Percentiles rank a stretch among this genome's conserved stretches.
phyloP scores from a whole-genome alignment of 2,329 filamentous ascomycete genomes.

The Aspergillus sp. region DNA sequence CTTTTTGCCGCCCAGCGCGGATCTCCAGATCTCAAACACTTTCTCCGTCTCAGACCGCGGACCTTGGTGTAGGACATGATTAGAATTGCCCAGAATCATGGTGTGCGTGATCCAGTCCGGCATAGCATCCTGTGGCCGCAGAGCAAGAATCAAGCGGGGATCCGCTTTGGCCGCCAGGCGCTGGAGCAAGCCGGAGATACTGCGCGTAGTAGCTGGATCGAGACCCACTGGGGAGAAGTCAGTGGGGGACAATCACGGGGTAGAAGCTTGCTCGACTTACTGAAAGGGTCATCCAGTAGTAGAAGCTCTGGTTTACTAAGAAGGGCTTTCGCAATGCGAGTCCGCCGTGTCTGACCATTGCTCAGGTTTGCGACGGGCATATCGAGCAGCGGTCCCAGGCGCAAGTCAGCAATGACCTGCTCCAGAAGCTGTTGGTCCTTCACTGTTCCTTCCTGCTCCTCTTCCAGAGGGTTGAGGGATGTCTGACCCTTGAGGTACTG shows the following conservation, averaged over 20 bases:
- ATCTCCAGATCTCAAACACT: constrained; percentile 28
- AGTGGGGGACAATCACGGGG: background rate
- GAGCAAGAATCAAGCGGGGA: constrained; percentile 73
- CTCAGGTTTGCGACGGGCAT: constrained; percentile 88
- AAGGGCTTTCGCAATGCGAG: constrained; percentile 83
- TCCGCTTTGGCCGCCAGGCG: constrained; percentile 64
- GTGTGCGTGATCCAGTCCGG: constrained; percentile 90
- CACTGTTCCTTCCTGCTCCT: constrained; percentile 49
- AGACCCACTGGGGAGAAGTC: constrained; percentile 65
- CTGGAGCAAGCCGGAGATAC: constrained; percentile 69
- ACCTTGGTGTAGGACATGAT: constrained; percentile 66
- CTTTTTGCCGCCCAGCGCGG: constrained; percentile 8
- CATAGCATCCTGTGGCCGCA: constrained; percentile 81
- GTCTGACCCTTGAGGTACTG: constrained; percentile 83
- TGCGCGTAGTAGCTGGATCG: constrained; percentile 75
- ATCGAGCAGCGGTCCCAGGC: constrained; percentile 66
- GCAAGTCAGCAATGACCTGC: constrained; percentile 67
- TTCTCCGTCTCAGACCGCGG: constrained; percentile 61
- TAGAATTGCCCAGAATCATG: constrained; percentile 67
- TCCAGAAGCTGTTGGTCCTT: constrained; percentile 55
- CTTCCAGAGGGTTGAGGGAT: constrained; percentile 71
- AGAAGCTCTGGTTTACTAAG: constrained; percentile 76
- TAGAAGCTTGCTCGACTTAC: constrained; percentile 34
- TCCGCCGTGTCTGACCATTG: constrained; percentile 86
- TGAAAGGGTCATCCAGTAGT: constrained; percentile 90